phyloP scores from a whole-genome alignment of 2,329 filamentous ascomycete genomes.

The Leptographium procerum region DNA sequence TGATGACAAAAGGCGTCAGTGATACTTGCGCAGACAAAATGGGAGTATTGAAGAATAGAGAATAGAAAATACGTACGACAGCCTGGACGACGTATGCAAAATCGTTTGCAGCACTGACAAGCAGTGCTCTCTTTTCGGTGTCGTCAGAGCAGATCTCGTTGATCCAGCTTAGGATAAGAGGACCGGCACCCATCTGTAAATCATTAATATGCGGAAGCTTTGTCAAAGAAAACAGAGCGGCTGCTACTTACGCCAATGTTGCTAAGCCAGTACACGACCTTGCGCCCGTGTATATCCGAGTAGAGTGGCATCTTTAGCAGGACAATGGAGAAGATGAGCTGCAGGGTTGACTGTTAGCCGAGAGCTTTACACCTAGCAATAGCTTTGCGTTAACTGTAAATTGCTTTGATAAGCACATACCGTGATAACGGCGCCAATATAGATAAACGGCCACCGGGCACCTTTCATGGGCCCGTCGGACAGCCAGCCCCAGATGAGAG shows the following conservation, averaged over 20 bases:
- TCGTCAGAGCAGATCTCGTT: constrained; percentile 16
- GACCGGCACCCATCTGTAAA: constrained; percentile 21
- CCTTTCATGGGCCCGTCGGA: constrained; percentile 23
- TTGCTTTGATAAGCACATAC: constrained; percentile 17
- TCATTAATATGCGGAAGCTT: not conserved
- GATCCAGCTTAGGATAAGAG: constrained; percentile 24
- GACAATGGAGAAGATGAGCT: constrained; percentile 21
- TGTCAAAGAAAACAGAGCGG: not conserved
- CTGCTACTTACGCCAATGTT: constrained; percentile 19
- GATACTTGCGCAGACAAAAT: no score
- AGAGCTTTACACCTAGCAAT: no score
- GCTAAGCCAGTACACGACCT: constrained; percentile 25
- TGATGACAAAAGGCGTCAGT: not conserved
- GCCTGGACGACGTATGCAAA: constrained; percentile 17
- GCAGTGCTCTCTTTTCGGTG: constrained; percentile 17
- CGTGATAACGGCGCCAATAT: constrained; percentile 22
- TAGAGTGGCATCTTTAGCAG: constrained; percentile 25
- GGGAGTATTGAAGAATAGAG: not conserved
- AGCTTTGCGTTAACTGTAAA: no score
- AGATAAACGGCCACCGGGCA: constrained; percentile 26
- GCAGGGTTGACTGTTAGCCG: not conserved
- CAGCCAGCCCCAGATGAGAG: constrained; percentile 24
- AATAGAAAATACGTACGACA: constrained; percentile 14
- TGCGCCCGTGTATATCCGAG: constrained; percentile 22
- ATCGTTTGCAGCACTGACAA: constrained; percentile 15